phyloP scores from a whole-genome alignment of 495 filamentous ascomycete genomes.

The Xylaria longipes region DNA sequence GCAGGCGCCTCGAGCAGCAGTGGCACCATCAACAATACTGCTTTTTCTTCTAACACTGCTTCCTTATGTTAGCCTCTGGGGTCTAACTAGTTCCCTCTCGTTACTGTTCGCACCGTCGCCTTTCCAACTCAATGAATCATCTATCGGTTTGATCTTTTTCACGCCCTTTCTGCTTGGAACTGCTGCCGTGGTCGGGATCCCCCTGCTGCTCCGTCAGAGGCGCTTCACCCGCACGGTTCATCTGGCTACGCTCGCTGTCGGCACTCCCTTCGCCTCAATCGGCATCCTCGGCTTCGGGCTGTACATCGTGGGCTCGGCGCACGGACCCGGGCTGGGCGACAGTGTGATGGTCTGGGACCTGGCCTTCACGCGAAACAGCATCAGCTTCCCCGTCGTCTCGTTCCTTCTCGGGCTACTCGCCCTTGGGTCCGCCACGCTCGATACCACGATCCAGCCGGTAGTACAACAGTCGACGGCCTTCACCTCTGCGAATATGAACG shows the following conservation, averaged over 20 bases:
- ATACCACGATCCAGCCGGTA: conserved; percentile 44
- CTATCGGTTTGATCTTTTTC: conserved; percentile 52
- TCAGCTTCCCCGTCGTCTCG: conserved; percentile 46
- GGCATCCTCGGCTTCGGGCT: conserved; percentile 51
- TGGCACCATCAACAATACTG: conserved; percentile 52
- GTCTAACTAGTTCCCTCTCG: conserved; percentile 50
- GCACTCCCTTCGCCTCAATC: conserved; percentile 45
- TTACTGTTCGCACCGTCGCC: conserved; percentile 51
- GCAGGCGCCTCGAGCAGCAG: conserved; percentile 50
- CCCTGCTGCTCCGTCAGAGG: conserved; percentile 28
- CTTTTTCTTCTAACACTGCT: conserved; percentile 51
- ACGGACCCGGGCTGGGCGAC: conserved; percentile 28
- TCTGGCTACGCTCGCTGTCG: conserved; percentile 40
- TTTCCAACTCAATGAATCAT: conserved; percentile 45
- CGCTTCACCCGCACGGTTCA: conserved; percentile 39
- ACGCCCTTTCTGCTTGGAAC: conserved; percentile 48
- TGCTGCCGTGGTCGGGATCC: conserved; percentile 36
- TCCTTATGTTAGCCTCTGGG: conserved; percentile 51
- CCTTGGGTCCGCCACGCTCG: conserved; percentile 40
- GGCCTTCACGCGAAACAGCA: conserved; percentile 34
- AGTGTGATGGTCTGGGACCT: conserved; percentile 35
- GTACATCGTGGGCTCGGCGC: conserved; percentile 46
- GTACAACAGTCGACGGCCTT: conserved; percentile 50
- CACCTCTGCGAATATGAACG: conserved; percentile 47
- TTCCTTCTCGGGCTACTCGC: conserved; percentile 52